These are phyloP conservation scores for Backusella parvicylindrica DNA, from an alignment of 192 early-diverging fungal species.

Conservation along the genomic window DNA sequence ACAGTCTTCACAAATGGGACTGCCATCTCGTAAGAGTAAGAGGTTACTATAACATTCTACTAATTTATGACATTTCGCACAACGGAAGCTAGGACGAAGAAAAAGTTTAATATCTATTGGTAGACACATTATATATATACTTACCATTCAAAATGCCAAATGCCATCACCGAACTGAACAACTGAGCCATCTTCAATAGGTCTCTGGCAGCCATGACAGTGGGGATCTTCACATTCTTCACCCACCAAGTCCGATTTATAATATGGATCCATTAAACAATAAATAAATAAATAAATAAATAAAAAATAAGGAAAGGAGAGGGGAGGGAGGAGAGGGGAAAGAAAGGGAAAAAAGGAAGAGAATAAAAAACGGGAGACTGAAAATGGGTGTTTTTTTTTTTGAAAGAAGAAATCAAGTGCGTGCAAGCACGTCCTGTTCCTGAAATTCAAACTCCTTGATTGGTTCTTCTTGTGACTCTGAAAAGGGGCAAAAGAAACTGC, in stretches of 20 bases:
- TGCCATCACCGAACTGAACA: conserved; percentile 79
- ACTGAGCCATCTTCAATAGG: conserved; percentile 77
- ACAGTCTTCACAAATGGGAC: conserved; percentile 79
- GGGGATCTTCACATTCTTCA: conserved; percentile 42
- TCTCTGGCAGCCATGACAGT: conserved; percentile 65
- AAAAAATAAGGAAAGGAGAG: neutral
- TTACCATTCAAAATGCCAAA: conserved; percentile 87
- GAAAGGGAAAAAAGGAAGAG: neutral
- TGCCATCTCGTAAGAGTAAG: conserved; percentile 75
- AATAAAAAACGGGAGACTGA: neutral
- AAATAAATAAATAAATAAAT: neutral
- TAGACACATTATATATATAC: neutral
- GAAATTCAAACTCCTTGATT: neutral
- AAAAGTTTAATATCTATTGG: too few species aligned
- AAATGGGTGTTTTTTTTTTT: neutral
- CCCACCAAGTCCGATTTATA: conserved; percentile 9
- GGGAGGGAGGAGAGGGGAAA: neutral
- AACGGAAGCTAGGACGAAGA: conserved; percentile 69
- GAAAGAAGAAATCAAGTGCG: neutral
- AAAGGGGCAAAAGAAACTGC: neutral
- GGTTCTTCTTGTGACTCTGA: neutral
- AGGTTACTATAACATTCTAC: conserved; percentile 80
- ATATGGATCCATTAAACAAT: conserved; percentile 11
- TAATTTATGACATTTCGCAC: conserved; percentile 70
- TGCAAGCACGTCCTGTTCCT: neutral